Percentiles rank a stretch among this genome's conserved stretches.
phyloP scores from a whole-genome alignment of 208 protist genomes.

The Leishmania gerbilli region DNA sequence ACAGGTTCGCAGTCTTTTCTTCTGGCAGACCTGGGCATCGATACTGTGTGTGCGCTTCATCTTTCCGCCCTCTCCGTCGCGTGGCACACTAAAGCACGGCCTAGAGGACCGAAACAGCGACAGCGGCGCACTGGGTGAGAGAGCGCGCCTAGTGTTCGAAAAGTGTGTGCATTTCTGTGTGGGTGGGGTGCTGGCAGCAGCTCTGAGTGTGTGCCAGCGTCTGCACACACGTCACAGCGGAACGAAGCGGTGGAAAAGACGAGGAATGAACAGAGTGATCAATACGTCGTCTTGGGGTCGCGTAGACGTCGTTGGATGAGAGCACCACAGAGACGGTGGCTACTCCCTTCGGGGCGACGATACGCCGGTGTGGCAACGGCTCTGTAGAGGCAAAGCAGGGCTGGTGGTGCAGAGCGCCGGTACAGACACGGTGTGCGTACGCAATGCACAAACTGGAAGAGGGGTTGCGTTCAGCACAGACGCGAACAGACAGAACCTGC shows the following conservation, averaged over 20 bases:
- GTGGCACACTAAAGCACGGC: neutral
- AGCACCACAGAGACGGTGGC: neutral
- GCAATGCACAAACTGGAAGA: neutral
- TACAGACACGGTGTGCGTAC: neutral
- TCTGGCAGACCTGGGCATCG: neutral
- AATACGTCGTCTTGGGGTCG: neutral
- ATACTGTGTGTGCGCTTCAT: neutral
- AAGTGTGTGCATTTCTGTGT: neutral
- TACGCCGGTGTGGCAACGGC: neutral
- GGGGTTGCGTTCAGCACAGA: neutral
- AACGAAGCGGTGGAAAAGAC: neutral
- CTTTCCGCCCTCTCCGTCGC: neutral
- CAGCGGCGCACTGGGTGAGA: neutral
- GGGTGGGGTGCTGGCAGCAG: neutral
- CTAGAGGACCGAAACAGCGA: neutral
- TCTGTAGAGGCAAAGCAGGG: neutral
- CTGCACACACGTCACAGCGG: neutral
- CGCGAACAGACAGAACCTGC: neutral
- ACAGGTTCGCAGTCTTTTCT: neutral
- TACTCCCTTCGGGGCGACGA: neutral
- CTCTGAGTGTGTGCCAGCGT: neutral
- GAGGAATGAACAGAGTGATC: neutral
- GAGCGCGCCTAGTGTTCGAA: neutral
- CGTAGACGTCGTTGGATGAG: neutral
- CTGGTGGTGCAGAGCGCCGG: neutral